phyloP scores from a whole-genome alignment of 768 basidiomycete genomes.

The Trametes punicea region DNA sequence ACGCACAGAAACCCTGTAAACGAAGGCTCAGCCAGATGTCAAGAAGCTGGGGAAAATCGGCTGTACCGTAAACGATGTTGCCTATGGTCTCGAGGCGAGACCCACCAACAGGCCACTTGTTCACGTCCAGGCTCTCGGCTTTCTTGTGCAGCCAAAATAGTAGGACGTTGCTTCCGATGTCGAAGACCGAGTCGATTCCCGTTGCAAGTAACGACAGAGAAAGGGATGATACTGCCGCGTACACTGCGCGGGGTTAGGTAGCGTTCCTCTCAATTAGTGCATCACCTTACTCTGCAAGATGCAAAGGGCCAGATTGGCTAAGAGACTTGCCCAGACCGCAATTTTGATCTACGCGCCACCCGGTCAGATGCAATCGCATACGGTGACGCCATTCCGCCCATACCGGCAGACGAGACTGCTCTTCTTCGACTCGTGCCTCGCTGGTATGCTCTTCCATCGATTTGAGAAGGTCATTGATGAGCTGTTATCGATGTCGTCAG shows the following conservation, averaged over 20 bases:
- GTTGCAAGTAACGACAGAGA: conserved; percentile 89
- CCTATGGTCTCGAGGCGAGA: conserved; percentile 88
- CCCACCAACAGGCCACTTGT: conserved; percentile 91
- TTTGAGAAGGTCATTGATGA: conserved; percentile 85
- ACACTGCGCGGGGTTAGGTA: conserved; percentile 50
- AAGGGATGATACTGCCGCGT: conserved; percentile 81
- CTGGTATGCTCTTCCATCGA: conserved; percentile 86
- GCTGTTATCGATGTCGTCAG: conserved; percentile 40
- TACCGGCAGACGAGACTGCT: conserved; percentile 64
- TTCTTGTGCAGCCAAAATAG: conserved; percentile 77
- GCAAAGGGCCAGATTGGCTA: conserved; percentile 70
- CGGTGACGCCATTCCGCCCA: conserved; percentile 19
- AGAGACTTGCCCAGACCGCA: conserved; percentile 81
- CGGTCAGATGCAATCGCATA: background rate
- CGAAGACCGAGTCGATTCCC: conserved; percentile 83
- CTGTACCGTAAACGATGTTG: conserved; percentile 80
- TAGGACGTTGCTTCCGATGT: conserved; percentile 80
- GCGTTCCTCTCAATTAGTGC: background rate
- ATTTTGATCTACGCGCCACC: conserved; percentile 69
- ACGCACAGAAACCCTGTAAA: conserved; percentile 12
- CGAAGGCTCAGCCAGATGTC: background rate
- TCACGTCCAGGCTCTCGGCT: conserved; percentile 64
- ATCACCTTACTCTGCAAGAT: conserved; percentile 67
- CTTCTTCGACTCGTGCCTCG: conserved; percentile 72
- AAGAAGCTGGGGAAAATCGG: background rate